A percentile compares a stretch with the other conserved stretches of the same genome.
These are phyloP conservation scores for Cruciata laevipes DNA, from an alignment of 257 asterid species.

Conservation along the genomic window DNA sequence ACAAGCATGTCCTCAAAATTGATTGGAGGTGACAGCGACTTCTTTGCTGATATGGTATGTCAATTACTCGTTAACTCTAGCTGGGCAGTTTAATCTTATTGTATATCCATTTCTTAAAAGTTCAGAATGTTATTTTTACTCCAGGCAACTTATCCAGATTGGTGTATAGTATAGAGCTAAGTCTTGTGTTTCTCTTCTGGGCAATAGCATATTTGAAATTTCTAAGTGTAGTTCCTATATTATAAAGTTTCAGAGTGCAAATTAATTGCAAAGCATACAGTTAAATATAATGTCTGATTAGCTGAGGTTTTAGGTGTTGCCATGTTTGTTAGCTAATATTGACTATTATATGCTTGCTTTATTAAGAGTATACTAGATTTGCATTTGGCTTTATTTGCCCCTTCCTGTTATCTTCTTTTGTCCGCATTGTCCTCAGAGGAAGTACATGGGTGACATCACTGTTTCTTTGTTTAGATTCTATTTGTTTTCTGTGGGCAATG, in stretches of 20 bases:
- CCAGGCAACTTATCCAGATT: background rate
- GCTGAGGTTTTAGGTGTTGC: background rate
- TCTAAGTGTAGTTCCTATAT: background rate
- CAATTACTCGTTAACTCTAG: background rate
- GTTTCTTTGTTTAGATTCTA: background rate
- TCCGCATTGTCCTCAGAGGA: background rate
- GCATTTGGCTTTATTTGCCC: background rate
- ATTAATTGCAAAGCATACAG: background rate
- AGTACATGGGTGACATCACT: background rate
- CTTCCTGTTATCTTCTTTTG: too few species aligned
- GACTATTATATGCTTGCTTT: background rate
- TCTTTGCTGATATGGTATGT: constrained; percentile 81
- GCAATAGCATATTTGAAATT: background rate
- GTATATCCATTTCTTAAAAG: background rate
- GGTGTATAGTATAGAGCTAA: too few species aligned
- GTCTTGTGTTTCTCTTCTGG: background rate
- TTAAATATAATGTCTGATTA: background rate
- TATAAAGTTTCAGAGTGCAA: background rate
- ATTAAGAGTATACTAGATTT: background rate
- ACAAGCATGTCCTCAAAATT: constrained; percentile 97
- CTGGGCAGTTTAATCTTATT: background rate
- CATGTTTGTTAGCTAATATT: background rate
- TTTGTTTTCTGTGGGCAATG: background rate
- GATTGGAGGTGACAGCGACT: constrained; percentile 78
- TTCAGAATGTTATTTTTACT: background rate